Percentiles rank a stretch among this genome's conserved stretches.
Conservation (phyloP, 768 basidiomycete species). For the Paxillus rubicundulus region DNA sequence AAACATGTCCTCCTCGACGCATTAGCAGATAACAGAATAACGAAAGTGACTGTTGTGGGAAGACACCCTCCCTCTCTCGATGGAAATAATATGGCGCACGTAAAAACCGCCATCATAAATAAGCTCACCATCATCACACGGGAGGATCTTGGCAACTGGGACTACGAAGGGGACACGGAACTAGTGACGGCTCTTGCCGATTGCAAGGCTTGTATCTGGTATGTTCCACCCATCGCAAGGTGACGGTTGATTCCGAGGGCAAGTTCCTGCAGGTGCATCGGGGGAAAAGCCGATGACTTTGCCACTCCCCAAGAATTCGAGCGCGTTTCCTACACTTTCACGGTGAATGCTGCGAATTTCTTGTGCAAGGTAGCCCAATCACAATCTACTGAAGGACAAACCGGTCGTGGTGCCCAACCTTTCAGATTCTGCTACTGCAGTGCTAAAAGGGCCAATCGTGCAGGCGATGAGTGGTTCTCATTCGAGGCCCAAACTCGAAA, state of each 20-base stretch:
- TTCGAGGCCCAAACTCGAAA: constrained; percentile 19
- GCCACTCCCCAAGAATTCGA: constrained; percentile 22
- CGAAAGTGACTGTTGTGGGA: constrained; percentile 25
- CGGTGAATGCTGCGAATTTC: constrained; percentile 23
- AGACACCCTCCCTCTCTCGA: constrained; percentile 22
- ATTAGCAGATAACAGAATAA: constrained; percentile 18
- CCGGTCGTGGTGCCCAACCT: not conserved
- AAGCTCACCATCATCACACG: constrained; percentile 24
- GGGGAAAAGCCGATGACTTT: constrained; percentile 24
- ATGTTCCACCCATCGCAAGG: not conserved
- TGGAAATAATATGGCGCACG: constrained; percentile 12
- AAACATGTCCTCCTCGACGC: constrained; percentile 17
- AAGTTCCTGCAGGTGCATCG: constrained; percentile 19
- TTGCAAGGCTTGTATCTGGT: constrained; percentile 28
- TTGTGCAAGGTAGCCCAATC: constrained; percentile 16
- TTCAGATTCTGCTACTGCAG: constrained; percentile 30
- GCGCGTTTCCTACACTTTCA: constrained; percentile 24
- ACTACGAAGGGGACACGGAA: constrained; percentile 24
- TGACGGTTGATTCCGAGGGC: constrained; percentile 2
- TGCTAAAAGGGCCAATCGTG: constrained; percentile 21
- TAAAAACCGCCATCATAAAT: constrained; percentile 15
- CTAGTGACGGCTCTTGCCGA: constrained; percentile 21
- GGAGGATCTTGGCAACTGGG: constrained; percentile 25
- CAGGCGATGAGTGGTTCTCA: constrained; percentile 11
- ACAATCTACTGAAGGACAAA: not conserved